Evolutionary conservation across 108 stramenopile species (phyloP), one percentile per base, ranked within the genome.

Genomic region (Cyclostephanos tholiformis): DNA sequence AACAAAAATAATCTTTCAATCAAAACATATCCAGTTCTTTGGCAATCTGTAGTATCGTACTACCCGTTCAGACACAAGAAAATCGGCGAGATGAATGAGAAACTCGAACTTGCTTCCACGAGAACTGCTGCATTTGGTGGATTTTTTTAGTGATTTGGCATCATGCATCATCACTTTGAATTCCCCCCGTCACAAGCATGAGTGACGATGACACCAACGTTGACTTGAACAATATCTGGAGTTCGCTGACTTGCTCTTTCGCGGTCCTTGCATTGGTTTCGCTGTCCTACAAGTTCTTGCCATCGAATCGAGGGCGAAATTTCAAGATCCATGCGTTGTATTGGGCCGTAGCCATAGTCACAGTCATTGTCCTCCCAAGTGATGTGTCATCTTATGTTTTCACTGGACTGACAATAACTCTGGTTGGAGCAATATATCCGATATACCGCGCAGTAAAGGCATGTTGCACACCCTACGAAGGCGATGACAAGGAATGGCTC

Each of bases 401-500:
- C 63, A 75, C 78, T 0, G 67, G 52, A 39, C 74, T 79, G 12
- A 75, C 59, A 8, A 73, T 79, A 22, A 14, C 74, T 4, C 29
- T 79, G 9, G 74, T 79, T 10, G 78, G 78, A 46, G 44, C 16
- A 14, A 46, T 41, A 12, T 79, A 79, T 66, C 78, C 78, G 5
- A 56, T 79, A 8, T 79, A 75, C 44, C 53, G 74, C 17, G 66
- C 78, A 2, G 74, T 67, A n/a, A 79, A 62, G 63, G 78, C 78
- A 3, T 73, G 74, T 0, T 79, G 78, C 8, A 75, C 78, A 12
- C 78, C 78, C 5, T 73, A 70, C 11, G 71, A 59, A n/a, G 67
- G 59, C 13, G 78, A 79, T 30, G 78, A 79, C 57, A 79, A 74
- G 36, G 74, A 74, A 39, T 79, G 78, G 78, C 73, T 79, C 56